Evolutionary conservation across 257 asterid species (phyloP).

Genomic region (Solanum bulbocastanum): DNA sequence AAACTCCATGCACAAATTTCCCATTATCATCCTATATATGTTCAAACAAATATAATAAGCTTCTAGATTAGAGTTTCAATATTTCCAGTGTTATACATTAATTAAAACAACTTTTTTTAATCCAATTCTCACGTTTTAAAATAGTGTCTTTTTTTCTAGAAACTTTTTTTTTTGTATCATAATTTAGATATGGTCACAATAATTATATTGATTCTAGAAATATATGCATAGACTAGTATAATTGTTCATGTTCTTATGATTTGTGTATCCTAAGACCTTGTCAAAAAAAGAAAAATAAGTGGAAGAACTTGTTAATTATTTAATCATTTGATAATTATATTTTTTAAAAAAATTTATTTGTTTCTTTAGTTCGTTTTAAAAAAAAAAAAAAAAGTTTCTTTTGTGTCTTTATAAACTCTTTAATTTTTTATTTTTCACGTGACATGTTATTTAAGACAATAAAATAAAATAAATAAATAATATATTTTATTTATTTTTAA

Average conservation of each 20-base stretch:
- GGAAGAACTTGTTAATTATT: not conserved
- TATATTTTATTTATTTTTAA: no score
- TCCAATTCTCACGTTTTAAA: not conserved
- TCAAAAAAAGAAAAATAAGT: not conserved
- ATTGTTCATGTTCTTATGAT: not conserved
- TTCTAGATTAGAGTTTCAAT: not conserved
- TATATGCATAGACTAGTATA: not conserved
- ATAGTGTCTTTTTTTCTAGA: not conserved
- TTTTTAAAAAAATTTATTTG: rapidly evolving
- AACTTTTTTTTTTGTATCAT: not conserved
- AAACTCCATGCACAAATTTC: not conserved
- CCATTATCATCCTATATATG: not conserved
- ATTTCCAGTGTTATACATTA: not conserved
- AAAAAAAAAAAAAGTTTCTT: no score
- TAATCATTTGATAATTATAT: not conserved
- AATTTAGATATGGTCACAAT: not conserved
- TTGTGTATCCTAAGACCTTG: not conserved
- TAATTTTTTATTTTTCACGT: no score
- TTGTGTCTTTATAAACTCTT: no score
- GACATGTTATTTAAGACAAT: no score
- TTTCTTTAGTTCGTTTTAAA: no score
- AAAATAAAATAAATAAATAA: no score
- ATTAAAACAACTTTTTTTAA: not conserved
- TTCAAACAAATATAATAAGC: not conserved
- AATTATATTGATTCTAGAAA: not conserved